These are phyloP conservation scores for Colletotrichum melonis DNA, from an alignment of 2,329 filamentous ascomycete genomes.

Conservation along the genomic window DNA sequence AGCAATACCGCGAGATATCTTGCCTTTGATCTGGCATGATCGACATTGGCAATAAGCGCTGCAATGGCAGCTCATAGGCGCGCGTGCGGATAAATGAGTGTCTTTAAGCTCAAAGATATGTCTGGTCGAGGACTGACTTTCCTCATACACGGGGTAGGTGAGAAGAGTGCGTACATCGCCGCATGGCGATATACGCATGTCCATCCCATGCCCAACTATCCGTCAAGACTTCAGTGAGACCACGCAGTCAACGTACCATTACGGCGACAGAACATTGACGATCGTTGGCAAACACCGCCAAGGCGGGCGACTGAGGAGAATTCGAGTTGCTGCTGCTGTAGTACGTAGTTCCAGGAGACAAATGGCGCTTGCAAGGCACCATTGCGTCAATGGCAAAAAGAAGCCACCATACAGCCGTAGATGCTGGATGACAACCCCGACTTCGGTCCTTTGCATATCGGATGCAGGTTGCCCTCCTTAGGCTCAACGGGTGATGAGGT, in stretches of 20 bases:
- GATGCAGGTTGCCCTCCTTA: neutral
- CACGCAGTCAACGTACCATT: neutral
- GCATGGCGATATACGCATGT: neutral
- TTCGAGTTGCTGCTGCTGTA: neutral
- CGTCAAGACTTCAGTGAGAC: neutral
- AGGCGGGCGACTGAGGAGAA: neutral
- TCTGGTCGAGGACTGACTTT: too few relatives aligned
- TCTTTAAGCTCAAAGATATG: neutral
- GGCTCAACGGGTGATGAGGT: slow-evolving; percentile 9
- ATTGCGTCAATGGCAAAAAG: neutral
- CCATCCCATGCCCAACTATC: neutral
- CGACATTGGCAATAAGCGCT: neutral
- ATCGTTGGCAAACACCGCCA: neutral
- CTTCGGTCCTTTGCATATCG: slow-evolving; percentile 18
- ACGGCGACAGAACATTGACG: neutral
- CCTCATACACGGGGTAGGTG: too few relatives aligned
- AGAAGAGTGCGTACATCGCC: neutral
- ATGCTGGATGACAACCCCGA: neutral
- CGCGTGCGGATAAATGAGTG: neutral
- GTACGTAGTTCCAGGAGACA: neutral
- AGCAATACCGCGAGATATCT: neutral
- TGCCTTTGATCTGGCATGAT: neutral
- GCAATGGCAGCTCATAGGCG: neutral
- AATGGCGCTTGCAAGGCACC: neutral
- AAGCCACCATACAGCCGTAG: neutral